Conservation (phyloP, 371 early-diverging fungal species). For the Parasitella parasitica region DNA sequence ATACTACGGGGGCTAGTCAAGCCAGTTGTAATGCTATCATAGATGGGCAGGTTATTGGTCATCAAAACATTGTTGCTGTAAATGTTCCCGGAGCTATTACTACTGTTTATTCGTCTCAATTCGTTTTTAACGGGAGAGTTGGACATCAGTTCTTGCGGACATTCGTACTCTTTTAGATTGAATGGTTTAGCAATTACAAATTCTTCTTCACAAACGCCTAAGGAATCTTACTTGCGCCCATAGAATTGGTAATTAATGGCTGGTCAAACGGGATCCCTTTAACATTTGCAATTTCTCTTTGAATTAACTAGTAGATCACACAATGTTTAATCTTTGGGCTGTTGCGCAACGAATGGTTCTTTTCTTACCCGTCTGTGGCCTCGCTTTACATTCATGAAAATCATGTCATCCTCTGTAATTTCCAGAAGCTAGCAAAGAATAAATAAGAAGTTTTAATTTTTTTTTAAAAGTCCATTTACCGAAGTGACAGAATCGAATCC, state of each 20-base stretch:
- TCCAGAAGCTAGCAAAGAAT: slow-evolving; percentile 30
- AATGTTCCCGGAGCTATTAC: not conserved
- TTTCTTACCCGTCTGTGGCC: slow-evolving; percentile 43
- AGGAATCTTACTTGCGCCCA: slow-evolving; percentile 21
- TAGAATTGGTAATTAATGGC: slow-evolving; percentile 26
- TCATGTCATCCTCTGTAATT: slow-evolving; percentile 42
- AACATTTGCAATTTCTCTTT: slow-evolving; percentile 43
- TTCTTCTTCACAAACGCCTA: not conserved
- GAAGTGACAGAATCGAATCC: slow-evolving; percentile 42
- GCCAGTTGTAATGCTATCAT: not conserved
- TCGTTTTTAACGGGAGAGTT: slow-evolving; percentile 1
- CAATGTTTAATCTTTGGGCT: not conserved
- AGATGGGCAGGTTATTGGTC: not conserved
- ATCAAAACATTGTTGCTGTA: too few species aligned
- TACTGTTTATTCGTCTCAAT: not conserved
- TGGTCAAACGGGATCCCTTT: slow-evolving; percentile 37
- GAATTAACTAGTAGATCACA: slow-evolving; percentile 36
- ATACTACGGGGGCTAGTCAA: slow-evolving; percentile 22
- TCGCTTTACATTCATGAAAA: slow-evolving; percentile 43
- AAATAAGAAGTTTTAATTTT: slow-evolving; percentile 3
- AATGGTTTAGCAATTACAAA: not conserved
- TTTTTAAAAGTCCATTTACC: slow-evolving; percentile 9
- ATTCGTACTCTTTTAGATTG: slow-evolving; percentile 9
- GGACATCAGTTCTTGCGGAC: not conserved
- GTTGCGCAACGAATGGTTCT: too few species aligned